phyloP scores from a whole-genome alignment of 805 yeast genomes.

The Starmera quercuum region DNA sequence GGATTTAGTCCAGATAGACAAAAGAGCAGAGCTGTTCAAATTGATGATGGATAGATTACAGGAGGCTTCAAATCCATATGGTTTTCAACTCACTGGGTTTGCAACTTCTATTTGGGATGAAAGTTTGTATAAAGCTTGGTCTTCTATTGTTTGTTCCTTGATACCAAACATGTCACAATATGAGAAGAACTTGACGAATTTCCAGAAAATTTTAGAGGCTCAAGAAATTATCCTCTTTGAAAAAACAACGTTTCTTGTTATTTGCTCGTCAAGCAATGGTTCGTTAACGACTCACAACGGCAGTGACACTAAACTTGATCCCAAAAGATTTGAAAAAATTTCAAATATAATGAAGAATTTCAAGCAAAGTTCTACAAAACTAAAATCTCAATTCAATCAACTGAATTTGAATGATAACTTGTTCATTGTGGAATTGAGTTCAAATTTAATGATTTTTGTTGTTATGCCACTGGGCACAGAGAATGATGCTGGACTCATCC shows the following conservation, averaged over 20 bases:
- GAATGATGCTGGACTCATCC: slow-evolving; percentile 35
- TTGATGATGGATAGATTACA: slow-evolving; percentile 80
- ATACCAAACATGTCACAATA: slow-evolving; percentile 85
- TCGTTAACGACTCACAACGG: slow-evolving; percentile 8
- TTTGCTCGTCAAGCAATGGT: slow-evolving; percentile 33
- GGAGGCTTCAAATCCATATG: slow-evolving; percentile 62
- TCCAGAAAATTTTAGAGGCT: slow-evolving; percentile 71
- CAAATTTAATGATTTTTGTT: slow-evolving; percentile 55
- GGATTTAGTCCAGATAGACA: slow-evolving; percentile 87
- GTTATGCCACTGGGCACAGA: slow-evolving; percentile 38
- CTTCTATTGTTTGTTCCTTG: slow-evolving; percentile 87
- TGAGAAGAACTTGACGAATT: slow-evolving; percentile 64
- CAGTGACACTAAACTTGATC: slow-evolving; percentile 43
- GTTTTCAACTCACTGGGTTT: slow-evolving; percentile 71
- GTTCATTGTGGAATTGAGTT: slow-evolving; percentile 48
- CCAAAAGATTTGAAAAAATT: slow-evolving; percentile 89
- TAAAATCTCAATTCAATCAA: slow-evolving; percentile 77
- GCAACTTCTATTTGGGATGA: slow-evolving; percentile 98
- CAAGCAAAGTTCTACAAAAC: slow-evolving; percentile 83
- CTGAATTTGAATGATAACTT: slow-evolving; percentile 56
- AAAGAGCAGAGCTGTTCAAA: slow-evolving; percentile 74
- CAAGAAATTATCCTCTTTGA: slow-evolving; percentile 90
- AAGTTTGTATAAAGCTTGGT: slow-evolving; percentile 93
- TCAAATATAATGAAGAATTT: slow-evolving; percentile 90
- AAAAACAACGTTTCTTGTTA: slow-evolving; percentile 75